Percentiles rank a stretch among this genome's conserved stretches.
Conservation (phyloP, 768 basidiomycete species). For the Lactifluus piperatus region DNA sequence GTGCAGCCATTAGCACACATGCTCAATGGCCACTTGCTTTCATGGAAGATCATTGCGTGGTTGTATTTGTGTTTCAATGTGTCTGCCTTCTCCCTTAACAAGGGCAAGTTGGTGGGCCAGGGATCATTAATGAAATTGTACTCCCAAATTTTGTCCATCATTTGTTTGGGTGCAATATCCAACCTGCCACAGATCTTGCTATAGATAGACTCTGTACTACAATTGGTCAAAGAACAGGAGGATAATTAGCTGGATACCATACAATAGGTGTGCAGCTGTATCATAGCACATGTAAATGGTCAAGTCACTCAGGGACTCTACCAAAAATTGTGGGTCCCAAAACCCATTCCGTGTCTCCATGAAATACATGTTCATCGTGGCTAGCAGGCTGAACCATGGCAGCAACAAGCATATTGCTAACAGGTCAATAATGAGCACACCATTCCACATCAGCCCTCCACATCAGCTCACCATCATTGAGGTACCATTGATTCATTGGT, state of each 20-base stretch:
- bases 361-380: conserved; percentile 79
- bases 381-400: too few species aligned
- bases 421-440: conserved; percentile 35
- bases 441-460: conserved; percentile 84
- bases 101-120: too few species aligned
- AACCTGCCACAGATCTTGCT: too few species aligned
- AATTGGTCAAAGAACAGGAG: conserved; percentile 9
- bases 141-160: conserved; percentile 97
- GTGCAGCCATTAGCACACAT: too few species aligned
- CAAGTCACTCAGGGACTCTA: too few species aligned
- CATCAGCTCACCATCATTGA: conserved; percentile 85
- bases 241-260: conserved; percentile 49
- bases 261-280: conserved; percentile 94
- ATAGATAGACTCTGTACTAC: conserved; percentile 44
- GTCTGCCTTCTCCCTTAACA: too few species aligned
- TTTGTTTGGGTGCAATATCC: too few species aligned
- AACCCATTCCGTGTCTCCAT: conserved; percentile 84
- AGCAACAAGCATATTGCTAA: not conserved
- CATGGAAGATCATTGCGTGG: conserved; percentile 92
- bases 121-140: conserved; percentile 82
- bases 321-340: too few species aligned
- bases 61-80: conserved; percentile 86
- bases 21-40: too few species aligned
- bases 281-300: too few species aligned
- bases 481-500: conserved; percentile 98